Evolutionary conservation across 306 rosid genomes (phyloP), one percentile per base, ranked within the genome.

Genomic region (Astragalus glycyphyllos): DNA sequence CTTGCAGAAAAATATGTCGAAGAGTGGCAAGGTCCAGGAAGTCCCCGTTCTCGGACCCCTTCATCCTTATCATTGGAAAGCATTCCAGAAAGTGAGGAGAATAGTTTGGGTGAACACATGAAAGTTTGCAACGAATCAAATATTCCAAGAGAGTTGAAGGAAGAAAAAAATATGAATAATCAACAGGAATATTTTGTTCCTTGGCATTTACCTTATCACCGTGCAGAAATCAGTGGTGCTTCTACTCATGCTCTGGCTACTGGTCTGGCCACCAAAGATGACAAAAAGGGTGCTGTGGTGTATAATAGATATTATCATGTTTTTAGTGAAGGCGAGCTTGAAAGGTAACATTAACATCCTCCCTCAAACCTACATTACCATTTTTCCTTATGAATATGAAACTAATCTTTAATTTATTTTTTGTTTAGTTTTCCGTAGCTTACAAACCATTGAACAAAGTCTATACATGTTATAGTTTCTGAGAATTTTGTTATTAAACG

Each of bases 191-290:
- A 84, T 83, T 94, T 91, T 72, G 90, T 94, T 64, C 97, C 97
- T 48, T 91, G 99, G 99, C 99, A 89, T 81, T 82, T 94, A 60
- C 99, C 97, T 53, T 94, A 89, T 84, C 97, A 94, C 77, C 96
- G 96, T n/a, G 96, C 97, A 8, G 97, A 94, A 83, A 76, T 87
- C 26, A 80, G 89, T 53, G 96, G 97, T 35, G 86, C 92, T 67
- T 94, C 99, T 81, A 90, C 91, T 60, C 81, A 77, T 64, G 97
- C 99, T 79, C 82, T 91, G 77, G 96, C 89, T 42, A 85, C 62
- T 73, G 99, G 96, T 73, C 86, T 94, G 31, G 99, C 97, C 16
- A 91, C 84, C 69, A 94, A 84, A 78, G 96, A 94, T 79, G 95
- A 94, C 81, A 87, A 79, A 74, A 94, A 90, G 83, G 88, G 92